phyloP scores from a whole-genome alignment of 1,284 basidiomycete species.

The Papiliotrema terrestris region DNA sequence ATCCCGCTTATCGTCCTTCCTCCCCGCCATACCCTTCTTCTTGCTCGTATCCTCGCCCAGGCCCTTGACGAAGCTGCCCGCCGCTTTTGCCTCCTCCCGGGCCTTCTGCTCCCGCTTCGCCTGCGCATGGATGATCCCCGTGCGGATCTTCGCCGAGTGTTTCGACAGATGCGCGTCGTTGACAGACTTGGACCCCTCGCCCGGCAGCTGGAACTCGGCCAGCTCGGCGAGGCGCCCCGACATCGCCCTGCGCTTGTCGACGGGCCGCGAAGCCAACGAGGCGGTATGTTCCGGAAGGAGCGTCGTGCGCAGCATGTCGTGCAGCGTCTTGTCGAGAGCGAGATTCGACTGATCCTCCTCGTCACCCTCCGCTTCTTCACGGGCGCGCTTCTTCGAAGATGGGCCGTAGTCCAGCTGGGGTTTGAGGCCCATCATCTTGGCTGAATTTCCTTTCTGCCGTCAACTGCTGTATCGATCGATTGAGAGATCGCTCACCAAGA shows the following conservation, averaged over 20 bases:
- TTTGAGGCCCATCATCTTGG: slow-evolving; percentile 47
- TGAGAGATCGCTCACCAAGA: slow-evolving; percentile 31
- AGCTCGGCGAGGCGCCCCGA: slow-evolving; percentile 43
- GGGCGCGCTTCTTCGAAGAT: slow-evolving; percentile 17
- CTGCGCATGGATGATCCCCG: slow-evolving; percentile 37
- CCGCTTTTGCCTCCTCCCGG: slow-evolving; percentile 32
- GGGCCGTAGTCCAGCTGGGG: slow-evolving; percentile 15
- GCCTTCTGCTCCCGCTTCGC: slow-evolving; percentile 25
- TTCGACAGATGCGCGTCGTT: slow-evolving; percentile 17
- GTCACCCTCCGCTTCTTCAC: slow-evolving; percentile 34
- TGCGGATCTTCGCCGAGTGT: slow-evolving; percentile 42
- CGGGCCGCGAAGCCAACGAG: slow-evolving; percentile 30
- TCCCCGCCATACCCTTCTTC: slow-evolving; percentile 45
- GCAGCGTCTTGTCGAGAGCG: slow-evolving; percentile 47
- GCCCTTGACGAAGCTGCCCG: slow-evolving; percentile 42
- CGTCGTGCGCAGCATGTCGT: slow-evolving; percentile 45
- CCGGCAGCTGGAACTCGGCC: slow-evolving; percentile 34
- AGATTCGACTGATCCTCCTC: slow-evolving; percentile 30
- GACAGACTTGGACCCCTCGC: slow-evolving; percentile 30
- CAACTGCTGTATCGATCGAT: neutral
- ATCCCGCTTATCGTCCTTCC: slow-evolving; percentile 29
- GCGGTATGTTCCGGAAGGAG: slow-evolving; percentile 35
- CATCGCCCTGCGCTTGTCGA: slow-evolving; percentile 46
- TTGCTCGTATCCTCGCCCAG: slow-evolving; percentile 29
- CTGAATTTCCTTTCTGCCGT: slow-evolving; percentile 36